Evolutionary conservation across 2,329 filamentous ascomycete species (phyloP), one percentile per base, ranked within the genome.

Genomic region (Cercospora citrullina): DNA sequence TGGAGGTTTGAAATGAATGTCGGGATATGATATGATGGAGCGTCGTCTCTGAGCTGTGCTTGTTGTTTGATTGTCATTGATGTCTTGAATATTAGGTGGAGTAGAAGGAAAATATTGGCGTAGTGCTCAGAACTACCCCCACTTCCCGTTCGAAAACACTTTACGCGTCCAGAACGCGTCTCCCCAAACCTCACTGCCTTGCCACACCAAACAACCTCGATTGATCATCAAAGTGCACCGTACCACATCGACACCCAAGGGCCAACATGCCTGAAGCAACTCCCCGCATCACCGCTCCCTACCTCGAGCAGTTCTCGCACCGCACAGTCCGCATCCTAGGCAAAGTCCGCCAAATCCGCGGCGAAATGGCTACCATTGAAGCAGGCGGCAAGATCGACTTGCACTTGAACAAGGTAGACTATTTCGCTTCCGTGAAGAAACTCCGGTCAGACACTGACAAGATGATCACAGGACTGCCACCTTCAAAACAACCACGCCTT

Each of bases 291-390:
- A 92, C 91, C 59, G 91, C 91, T 63, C 82, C 86, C 48, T 91
- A 94, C 81, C 90, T 98, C 67, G 88, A 93, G 77, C 85, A 85
- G 76, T 96, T 94, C 82, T 80, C 82, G 60, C 81, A 86, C 77
- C 82, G 87, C 72, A 91, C 91, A 70, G 91, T 98, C 70, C 93
- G 93, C 74, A 84, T 98, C 65, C 85, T 96, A 5, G 95, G 95
- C 75, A 93, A 91, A 75, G 93, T 98, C 58, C 87, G 87, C 4
- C 90, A 95, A 75, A 84, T 98, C 26, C 89, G 90, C 62, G 94
- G 94, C 72, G 91, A 95, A 63, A 86, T 87, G 61, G 94, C 93
- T 0, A 88, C 89, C 5, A 86, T 98, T 31, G 93, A 97, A 66
- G 90, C 92, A 5, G 90, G 84, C 2, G 94, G 94, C 0, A 86